A percentile compares a stretch with the other conserved stretches of the same genome.
Evolutionary conservation across 2,329 filamentous ascomycete genomes (phyloP).

Genomic region (Neocucurbitaria cava): DNA sequence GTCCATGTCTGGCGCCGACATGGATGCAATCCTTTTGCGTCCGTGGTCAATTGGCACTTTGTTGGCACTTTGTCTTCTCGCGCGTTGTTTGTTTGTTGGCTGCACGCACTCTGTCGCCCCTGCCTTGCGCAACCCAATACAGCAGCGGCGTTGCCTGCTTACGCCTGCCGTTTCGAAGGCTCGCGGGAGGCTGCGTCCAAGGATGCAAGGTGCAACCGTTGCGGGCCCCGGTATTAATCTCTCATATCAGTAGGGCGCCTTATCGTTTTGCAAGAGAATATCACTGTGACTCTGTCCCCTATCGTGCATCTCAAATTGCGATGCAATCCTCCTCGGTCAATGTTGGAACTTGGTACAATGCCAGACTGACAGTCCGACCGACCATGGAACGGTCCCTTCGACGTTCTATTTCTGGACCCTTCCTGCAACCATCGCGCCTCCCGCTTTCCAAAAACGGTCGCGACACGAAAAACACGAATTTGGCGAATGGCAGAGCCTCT

Average conservation of each 20-base stretch:
- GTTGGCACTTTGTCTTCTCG: neutral
- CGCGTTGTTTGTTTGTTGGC: neutral
- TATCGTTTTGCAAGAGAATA: neutral
- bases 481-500: neutral
- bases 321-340: neutral
- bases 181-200: neutral
- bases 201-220: neutral
- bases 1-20: neutral
- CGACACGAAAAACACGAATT: neutral
- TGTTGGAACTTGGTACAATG: no score
- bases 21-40: neutral
- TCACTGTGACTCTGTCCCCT: neutral
- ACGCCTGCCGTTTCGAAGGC: neutral
- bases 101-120: neutral
- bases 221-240: neutral
- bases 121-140: neutral
- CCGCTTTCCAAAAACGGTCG: neutral
- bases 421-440: neutral
- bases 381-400: neutral
- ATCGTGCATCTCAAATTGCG: neutral
- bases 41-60: neutral
- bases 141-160: neutral
- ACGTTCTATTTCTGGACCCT: neutral
- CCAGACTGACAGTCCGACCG: neutral
- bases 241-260: no score